Conservation (phyloP, 345 rosid species). For the Brassica rapa region DNA sequence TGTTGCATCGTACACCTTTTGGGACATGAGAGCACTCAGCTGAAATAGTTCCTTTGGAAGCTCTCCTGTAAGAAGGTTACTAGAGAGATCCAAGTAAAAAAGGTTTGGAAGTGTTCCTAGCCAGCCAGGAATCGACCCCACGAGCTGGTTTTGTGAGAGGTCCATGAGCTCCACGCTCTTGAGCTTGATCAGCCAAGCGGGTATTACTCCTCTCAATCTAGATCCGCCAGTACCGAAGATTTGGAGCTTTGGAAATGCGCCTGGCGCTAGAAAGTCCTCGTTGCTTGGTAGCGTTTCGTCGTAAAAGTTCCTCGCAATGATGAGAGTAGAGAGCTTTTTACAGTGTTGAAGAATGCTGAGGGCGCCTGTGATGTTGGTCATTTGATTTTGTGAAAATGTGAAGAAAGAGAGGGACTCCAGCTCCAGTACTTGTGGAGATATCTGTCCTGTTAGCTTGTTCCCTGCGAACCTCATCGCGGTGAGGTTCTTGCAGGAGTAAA, state of each 20-base stretch:
- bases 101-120: constrained; percentile 57
- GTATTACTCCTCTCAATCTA: constrained; percentile 63
- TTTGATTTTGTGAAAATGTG: constrained; percentile 64
- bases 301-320: constrained; percentile 60
- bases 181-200: constrained; percentile 70
- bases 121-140: constrained; percentile 77
- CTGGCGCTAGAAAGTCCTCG: constrained; percentile 38
- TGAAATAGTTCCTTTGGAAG: constrained; percentile 56
- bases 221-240: constrained; percentile 73
- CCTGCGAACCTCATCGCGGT: constrained; percentile 80
- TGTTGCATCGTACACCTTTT: constrained; percentile 44
- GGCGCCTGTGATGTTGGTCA: constrained; percentile 77
- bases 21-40: constrained; percentile 53
- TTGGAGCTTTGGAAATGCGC: constrained; percentile 67
- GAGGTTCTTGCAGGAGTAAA: constrained; percentile 78
- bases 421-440: constrained; percentile 53
- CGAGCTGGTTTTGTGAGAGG: constrained; percentile 62
- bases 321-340: constrained; percentile 70
- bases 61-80: constrained; percentile 64
- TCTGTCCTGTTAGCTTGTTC: constrained; percentile 65
- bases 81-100: constrained; percentile 80
- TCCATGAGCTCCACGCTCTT: constrained; percentile 64
- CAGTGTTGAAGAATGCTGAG: constrained; percentile 59
- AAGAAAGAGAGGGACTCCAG: constrained; percentile 71
- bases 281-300: constrained; percentile 58